Evolutionary conservation across 1,284 basidiomycete genomes (phyloP), one percentile per base, ranked within the genome.

Genomic region (Ceratobasidium sp.): DNA sequence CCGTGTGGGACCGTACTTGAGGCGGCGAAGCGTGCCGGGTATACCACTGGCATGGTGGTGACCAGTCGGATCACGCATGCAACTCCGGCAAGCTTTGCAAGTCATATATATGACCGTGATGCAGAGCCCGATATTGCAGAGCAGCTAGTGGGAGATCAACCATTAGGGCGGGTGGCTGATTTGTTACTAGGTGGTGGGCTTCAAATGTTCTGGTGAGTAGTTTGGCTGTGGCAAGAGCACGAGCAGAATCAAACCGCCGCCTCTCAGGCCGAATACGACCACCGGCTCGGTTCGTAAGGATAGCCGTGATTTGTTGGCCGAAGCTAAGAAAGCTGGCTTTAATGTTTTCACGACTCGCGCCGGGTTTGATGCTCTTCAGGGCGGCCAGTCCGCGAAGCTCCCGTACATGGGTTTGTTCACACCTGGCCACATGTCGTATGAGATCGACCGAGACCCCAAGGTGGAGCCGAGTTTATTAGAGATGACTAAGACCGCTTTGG

Each of bases 1-100:
- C 81, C 82, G 10, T 82, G 82, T 63, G 82, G 81, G 39, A 83
- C 82, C 2, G 80, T 83, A 0, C 80, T 83, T 20, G 82, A 83
- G 58, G 82, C 79, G 6, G 82, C 82, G 58, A 83, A 83, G 78
- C 78, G 79, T 15, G 80, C 80, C 39, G 81, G 81, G 1, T 82
- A 79, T 78, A 78, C 79, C 60, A 82, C 81, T 35, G 82, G 79
- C 17, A 74, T 83, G n/a, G 82, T 83, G 13, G 80, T 81, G 11
- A 83, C 82, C 5, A 79, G 79, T 37, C 79, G 82, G 17, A 79
- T 82, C 74, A 83, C 82, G 10, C 82, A 83, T 75, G 82, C 82
- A 23, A 83, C 82, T 10, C 81, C 82, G 15, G 81, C 81, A 8
- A 80, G 81, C 15, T 82, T 79, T 67, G 79, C 56, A 28, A 79